Evolutionary conservation across 371 early-diverging fungal genomes (phyloP).

Genomic region (Chytridiales sp.): DNA sequence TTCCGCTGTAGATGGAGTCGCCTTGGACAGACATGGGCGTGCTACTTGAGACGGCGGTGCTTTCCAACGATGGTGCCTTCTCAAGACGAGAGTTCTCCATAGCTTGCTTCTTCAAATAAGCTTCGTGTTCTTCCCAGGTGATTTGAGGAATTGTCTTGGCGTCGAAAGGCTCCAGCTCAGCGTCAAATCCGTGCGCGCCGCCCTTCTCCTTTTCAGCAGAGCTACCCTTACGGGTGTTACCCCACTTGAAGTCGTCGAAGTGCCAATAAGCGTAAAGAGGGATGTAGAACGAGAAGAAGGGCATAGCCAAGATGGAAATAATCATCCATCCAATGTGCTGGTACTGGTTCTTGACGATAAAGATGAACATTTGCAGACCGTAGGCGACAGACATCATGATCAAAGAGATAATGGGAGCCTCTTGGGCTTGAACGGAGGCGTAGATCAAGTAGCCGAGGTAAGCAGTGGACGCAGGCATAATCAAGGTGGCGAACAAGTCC

Average conservation of each 20-base stretch:
- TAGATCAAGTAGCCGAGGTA: constrained; percentile 81
- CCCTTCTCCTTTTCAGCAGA: constrained; percentile 35
- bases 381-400: constrained; percentile 48
- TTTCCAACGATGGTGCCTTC: constrained; percentile 5
- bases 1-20: background rate
- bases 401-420: constrained; percentile 37
- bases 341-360: constrained; percentile 50
- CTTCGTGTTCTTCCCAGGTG: constrained; percentile 85
- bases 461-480: constrained; percentile 62
- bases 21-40: background rate
- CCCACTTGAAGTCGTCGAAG: constrained; percentile 98
- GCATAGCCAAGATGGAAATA: constrained; percentile 75
- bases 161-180: constrained; percentile 78
- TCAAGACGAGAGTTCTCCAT: constrained; percentile 60
- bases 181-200: constrained; percentile 44
- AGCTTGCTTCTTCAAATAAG: constrained; percentile 62
- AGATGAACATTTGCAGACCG: constrained; percentile 55
- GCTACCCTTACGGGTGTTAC: constrained; percentile 87
- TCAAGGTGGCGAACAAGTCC: constrained; percentile 76
- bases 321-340: constrained; percentile 96
- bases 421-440: constrained; percentile 52
- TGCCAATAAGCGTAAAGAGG: constrained; percentile 99
- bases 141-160: constrained; percentile 79
- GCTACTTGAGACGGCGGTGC: constrained; percentile 15
- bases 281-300: constrained; percentile 94